These are phyloP conservation scores for Pyricularia sp. DNA, from an alignment of 2,329 filamentous ascomycete species.

Conservation along the genomic window DNA sequence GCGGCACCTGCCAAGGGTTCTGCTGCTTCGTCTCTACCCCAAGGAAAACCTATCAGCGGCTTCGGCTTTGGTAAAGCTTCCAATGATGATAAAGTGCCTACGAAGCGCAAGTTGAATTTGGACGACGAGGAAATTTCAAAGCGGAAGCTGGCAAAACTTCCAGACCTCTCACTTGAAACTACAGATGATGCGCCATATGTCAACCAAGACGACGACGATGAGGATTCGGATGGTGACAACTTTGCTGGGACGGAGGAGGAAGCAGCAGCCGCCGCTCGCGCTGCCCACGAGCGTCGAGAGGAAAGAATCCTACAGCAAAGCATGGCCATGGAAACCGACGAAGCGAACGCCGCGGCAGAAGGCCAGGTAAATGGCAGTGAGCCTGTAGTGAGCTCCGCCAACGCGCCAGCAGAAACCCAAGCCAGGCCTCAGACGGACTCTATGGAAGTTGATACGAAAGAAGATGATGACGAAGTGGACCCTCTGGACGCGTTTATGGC, in stretches of 20 bases:
- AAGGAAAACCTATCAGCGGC: constrained; percentile 60
- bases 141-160: constrained; percentile 85
- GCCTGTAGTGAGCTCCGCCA: constrained; percentile 12
- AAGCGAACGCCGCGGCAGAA: constrained; percentile 17
- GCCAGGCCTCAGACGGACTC: not conserved
- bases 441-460: constrained; percentile 32
- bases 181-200: constrained; percentile 50
- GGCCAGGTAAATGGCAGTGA: constrained; percentile 14
- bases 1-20: constrained; percentile 3
- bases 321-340: constrained; percentile 35
- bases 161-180: constrained; percentile 61
- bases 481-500: constrained; percentile 98
- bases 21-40: constrained; percentile 5
- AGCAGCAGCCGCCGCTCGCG: constrained; percentile 73
- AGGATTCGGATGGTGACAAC: constrained; percentile 65
- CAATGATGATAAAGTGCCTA: constrained; percentile 57
- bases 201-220: constrained; percentile 53
- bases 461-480: constrained; percentile 67
- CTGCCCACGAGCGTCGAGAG: constrained; percentile 77
- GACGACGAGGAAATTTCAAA: constrained; percentile 81
- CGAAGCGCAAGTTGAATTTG: constrained; percentile 71
- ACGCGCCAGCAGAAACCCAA: constrained; percentile 76
- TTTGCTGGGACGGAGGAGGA: constrained; percentile 82
- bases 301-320: constrained; percentile 47
- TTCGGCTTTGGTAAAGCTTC: constrained; percentile 72